These are phyloP conservation scores for Ustulina deusta DNA, from an alignment of 2,329 filamentous ascomycete genomes.

Conservation along the genomic window DNA sequence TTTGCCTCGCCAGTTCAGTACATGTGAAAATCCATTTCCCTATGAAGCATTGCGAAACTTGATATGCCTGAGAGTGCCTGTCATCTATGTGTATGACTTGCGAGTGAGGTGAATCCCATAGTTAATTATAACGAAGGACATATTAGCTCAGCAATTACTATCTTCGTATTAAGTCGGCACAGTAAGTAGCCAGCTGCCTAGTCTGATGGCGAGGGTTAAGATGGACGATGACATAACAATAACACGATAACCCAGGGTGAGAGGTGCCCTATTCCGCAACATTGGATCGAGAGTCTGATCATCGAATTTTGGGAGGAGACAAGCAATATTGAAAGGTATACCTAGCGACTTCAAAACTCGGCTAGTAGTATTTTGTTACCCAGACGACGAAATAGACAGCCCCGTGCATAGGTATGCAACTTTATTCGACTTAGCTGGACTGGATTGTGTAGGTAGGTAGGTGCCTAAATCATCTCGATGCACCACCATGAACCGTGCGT, in stretches of 20 bases:
- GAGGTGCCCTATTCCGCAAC: neutral
- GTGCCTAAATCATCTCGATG: neutral
- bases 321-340: conserved; percentile 2
- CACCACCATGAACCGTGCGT: neutral
- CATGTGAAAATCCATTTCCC: neutral
- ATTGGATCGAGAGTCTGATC: neutral
- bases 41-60: neutral
- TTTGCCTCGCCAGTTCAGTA: neutral
- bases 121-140: neutral
- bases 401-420: neutral
- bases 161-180: neutral
- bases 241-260: neutral
- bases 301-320: neutral
- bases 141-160: neutral
- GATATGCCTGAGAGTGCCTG: neutral
- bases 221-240: neutral
- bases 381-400: neutral
- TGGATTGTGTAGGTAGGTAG: neutral
- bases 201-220: neutral
- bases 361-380: neutral
- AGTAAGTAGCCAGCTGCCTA: neutral
- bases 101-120: neutral
- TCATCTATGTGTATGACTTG: neutral
- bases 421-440: neutral
- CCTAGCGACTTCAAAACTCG: neutral